Evolutionary conservation across 805 yeast genomes (phyloP).

Genomic region (Candida glaebosa): DNA sequence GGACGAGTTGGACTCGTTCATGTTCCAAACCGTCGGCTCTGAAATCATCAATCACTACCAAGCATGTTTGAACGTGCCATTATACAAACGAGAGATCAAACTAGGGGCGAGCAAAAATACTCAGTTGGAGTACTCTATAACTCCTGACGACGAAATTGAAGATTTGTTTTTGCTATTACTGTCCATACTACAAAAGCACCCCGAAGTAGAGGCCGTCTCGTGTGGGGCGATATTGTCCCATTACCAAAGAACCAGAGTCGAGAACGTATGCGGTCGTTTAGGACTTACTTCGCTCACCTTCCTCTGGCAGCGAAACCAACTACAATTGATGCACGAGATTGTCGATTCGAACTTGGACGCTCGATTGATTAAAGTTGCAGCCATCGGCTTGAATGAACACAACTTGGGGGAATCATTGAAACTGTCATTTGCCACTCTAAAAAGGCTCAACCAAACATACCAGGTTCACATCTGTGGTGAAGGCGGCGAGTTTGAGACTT

Average conservation of each 20-base stretch:
- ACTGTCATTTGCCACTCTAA: conserved; percentile 57
- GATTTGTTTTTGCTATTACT: conserved; percentile 60
- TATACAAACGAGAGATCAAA: conserved; percentile 63
- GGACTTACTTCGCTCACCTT: conserved; percentile 69
- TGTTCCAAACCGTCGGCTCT: conserved; percentile 98
- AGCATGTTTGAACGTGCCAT: conserved; percentile 73
- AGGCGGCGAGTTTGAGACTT: conserved; percentile 96
- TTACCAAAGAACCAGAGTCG: conserved; percentile 94
- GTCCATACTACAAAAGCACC: conserved; percentile 49
- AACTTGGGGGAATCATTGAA: conserved; percentile 70
- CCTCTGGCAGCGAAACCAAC: conserved; percentile 88
- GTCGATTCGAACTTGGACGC: conserved; percentile 68
- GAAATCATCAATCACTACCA: conserved; percentile 64
- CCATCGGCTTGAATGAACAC: conserved; percentile 66
- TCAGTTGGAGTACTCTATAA: conserved; percentile 62
- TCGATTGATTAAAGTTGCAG: conserved; percentile 87
- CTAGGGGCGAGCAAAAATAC: conserved; percentile 60
- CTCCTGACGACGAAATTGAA: conserved; percentile 82
- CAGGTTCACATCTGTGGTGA: conserved; percentile 97
- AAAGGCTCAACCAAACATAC: conserved; percentile 55
- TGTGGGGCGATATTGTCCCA: conserved; percentile 95
- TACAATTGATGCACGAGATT: conserved; percentile 80
- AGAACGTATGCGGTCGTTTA: conserved; percentile 76
- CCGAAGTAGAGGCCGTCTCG: conserved; percentile 80
- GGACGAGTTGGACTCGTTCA: conserved; percentile 83